Percentiles rank a stretch among this genome's conserved stretches.
phyloP scores from a whole-genome alignment of 495 filamentous ascomycete genomes.

The Daldinia grandis region DNA sequence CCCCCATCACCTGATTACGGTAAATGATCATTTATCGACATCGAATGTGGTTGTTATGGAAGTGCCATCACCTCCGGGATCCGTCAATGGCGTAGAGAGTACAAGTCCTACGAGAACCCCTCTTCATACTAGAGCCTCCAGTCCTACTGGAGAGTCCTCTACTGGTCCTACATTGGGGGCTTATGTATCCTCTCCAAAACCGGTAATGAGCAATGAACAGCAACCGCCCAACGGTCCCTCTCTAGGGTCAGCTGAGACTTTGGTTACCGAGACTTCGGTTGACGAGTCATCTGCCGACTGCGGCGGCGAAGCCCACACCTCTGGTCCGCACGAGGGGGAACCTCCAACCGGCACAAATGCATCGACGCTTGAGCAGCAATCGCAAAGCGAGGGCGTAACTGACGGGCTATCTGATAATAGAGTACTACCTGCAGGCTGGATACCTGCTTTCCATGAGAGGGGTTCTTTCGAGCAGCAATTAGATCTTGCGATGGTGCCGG shows the following conservation, averaged over 20 bases:
- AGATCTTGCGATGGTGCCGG: too few relatives aligned
- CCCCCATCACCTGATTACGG: not conserved
- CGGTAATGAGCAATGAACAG: too few relatives aligned
- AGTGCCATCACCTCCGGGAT: not conserved
- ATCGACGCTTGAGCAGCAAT: not conserved
- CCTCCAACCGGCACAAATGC: not conserved
- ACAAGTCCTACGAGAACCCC: conserved; percentile 1
- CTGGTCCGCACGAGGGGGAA: not conserved
- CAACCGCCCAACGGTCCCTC: not conserved
- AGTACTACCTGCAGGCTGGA: too few relatives aligned
- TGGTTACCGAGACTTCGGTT: not conserved
- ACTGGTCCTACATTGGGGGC: not conserved
- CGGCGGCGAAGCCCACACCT: not conserved
- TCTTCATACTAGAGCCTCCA: not conserved
- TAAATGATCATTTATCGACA: not conserved
- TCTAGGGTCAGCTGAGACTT: not conserved
- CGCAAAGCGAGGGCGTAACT: not conserved
- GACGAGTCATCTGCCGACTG: too few relatives aligned
- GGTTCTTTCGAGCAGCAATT: too few relatives aligned
- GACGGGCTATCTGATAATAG: too few relatives aligned
- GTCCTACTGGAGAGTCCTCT: not conserved
- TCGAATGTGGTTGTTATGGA: not conserved
- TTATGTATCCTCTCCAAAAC: not conserved
- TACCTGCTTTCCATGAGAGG: too few relatives aligned
- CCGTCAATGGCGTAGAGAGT: not conserved